Percentiles rank a stretch among this genome's conserved stretches.
Evolutionary conservation across 176 grass and related monocot genomes (phyloP).

Genomic region (Pharus latifolius): DNA sequence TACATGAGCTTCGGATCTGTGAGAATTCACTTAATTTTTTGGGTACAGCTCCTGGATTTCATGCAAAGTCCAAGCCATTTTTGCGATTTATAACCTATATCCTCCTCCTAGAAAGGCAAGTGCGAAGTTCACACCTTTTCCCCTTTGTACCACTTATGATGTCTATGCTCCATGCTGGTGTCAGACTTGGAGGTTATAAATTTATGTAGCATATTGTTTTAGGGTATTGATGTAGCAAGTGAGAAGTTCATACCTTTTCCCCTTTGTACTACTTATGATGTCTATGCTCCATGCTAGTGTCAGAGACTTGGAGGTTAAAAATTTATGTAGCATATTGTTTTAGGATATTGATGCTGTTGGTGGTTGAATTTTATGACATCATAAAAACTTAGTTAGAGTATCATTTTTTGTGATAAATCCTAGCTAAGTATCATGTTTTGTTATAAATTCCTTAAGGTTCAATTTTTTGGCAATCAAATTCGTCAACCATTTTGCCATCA

Average conservation of each 20-base stretch:
- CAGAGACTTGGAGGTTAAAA: no score
- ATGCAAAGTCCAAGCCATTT: constrained; percentile 54
- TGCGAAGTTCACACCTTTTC: constrained; percentile 9
- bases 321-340: not conserved
- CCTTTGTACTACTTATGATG: constrained; percentile 3
- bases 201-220: not conserved
- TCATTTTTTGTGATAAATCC: no score
- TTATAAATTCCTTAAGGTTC: no score
- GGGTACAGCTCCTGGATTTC: constrained; percentile 56
- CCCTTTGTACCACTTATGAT: constrained; percentile 3
- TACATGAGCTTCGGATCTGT: constrained; percentile 45
- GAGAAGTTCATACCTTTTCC: constrained; percentile 8
- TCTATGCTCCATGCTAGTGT: not conserved
- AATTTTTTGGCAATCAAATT: no score
- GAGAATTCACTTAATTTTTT: constrained; percentile 60
- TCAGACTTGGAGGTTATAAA: no score
- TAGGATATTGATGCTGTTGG: not conserved
- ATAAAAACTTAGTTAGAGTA: constrained; percentile 12
- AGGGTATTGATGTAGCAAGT: constrained; percentile 31
- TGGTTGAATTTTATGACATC: constrained; percentile 1
- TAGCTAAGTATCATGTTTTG: no score
- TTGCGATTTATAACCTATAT: constrained; percentile 49
- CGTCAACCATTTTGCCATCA: no score
- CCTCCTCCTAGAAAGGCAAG: constrained; percentile 91
- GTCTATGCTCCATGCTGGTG: not conserved